These are phyloP conservation scores for Mucor velutinosus DNA, from an alignment of 371 early-diverging fungal genomes.

Conservation along the genomic window DNA sequence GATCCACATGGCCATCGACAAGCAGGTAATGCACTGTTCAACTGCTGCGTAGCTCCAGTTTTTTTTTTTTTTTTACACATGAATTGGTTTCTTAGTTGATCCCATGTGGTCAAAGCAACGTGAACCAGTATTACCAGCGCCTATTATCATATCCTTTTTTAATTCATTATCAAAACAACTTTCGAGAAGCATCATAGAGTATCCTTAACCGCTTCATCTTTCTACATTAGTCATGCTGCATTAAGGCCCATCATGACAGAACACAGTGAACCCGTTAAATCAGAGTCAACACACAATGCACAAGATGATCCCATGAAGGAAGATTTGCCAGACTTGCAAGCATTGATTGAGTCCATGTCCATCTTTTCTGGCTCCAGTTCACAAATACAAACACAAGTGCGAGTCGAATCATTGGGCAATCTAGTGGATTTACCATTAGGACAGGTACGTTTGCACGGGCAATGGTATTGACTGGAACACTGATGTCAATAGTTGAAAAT, in stretches of 20 bases:
- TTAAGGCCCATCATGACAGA: slow-evolving; percentile 14
- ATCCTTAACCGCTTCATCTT: slow-evolving; percentile 4
- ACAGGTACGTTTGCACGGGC: background rate
- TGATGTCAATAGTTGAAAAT: background rate
- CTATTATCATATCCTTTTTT: slow-evolving; percentile 29
- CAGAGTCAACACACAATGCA: background rate
- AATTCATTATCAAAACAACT: background rate
- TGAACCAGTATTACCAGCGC: background rate
- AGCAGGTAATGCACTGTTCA: background rate
- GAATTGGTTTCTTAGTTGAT: background rate
- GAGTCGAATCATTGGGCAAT: background rate
- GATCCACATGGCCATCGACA: slow-evolving; percentile 3
- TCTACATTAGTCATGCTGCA: background rate
- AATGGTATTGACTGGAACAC: background rate
- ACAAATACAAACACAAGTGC: slow-evolving; percentile 5
- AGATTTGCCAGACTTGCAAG: background rate
- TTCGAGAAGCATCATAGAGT: background rate
- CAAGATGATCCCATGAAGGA: background rate
- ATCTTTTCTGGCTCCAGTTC: background rate
- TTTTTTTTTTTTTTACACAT: background rate
- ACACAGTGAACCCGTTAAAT: background rate
- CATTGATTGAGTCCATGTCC: background rate
- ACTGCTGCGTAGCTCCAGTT: background rate
- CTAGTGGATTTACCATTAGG: background rate
- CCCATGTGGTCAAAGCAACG: background rate